phyloP scores from a whole-genome alignment of 352 stramenopile species.

The Phytopythium helicoides region DNA sequence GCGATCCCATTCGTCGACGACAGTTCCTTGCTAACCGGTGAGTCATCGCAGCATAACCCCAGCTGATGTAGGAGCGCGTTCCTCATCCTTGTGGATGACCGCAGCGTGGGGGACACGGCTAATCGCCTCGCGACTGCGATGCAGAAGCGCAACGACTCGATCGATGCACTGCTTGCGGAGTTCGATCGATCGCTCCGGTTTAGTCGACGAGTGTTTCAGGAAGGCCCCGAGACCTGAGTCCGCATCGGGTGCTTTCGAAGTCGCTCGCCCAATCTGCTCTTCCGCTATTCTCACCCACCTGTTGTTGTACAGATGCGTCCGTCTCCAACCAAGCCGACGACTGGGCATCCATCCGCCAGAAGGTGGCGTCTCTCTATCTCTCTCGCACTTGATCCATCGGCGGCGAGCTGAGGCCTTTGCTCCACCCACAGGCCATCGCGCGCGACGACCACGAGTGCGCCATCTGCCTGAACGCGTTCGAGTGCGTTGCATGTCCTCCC shows the following conservation, averaged over 20 bases:
- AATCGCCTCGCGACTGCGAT: conserved; percentile 60
- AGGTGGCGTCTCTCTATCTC: conserved; percentile 15
- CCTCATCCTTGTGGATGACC: neutral
- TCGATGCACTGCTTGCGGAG: conserved; percentile 75
- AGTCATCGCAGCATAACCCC: too few relatives aligned
- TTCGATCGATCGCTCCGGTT: conserved; percentile 68
- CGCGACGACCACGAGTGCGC: conserved; percentile 67
- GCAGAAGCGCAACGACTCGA: conserved; percentile 65
- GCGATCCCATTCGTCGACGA: conserved; percentile 43
- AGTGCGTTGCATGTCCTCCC: too few relatives aligned
- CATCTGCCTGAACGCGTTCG: conserved; percentile 80
- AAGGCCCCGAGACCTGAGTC: conserved; percentile 31
- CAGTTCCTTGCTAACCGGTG: conserved; percentile 72
- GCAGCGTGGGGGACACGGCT: conserved; percentile 54
- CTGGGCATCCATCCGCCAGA: conserved; percentile 39
- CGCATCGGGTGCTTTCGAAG: too few relatives aligned
- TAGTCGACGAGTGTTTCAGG: conserved; percentile 66
- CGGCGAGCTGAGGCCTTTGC: neutral
- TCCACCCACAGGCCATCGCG: conserved; percentile 21
- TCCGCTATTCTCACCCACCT: neutral
- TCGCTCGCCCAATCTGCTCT: too few relatives aligned
- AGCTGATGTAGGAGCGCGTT: too few relatives aligned
- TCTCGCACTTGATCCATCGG: neutral
- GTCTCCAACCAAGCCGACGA: conserved; percentile 17
- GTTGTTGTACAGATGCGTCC: neutral